These are phyloP conservation scores for Galeopsis tetrahit DNA, from an alignment of 257 asterid species.

Conservation along the genomic window DNA sequence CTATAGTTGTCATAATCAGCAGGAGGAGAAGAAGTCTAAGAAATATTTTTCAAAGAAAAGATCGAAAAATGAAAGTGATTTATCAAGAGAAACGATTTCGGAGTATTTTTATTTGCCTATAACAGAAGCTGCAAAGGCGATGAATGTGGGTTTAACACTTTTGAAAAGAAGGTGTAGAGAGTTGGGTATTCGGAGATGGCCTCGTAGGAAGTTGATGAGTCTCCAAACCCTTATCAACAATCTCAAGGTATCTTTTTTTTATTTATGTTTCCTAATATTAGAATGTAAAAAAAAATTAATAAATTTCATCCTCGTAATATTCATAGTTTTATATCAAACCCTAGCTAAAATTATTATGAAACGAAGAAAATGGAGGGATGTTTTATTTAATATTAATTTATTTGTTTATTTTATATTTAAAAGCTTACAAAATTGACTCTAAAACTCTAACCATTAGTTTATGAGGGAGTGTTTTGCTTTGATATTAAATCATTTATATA, in stretches of 20 bases:
- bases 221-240: constrained; percentile 43
- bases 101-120: constrained; percentile 68
- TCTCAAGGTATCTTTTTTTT: constrained; percentile 44
- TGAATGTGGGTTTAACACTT: constrained; percentile 44
- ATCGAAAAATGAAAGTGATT: not conserved
- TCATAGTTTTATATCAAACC: too few species aligned
- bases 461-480: too few species aligned
- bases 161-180: constrained; percentile 76
- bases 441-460: too few species aligned
- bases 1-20: too few species aligned
- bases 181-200: constrained; percentile 74
- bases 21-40: not conserved
- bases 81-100: constrained; percentile 34
- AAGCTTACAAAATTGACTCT: too few species aligned
- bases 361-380: too few species aligned
- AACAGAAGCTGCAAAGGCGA: constrained; percentile 59
- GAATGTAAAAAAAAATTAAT: too few species aligned
- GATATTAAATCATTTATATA: too few species aligned
- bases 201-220: constrained; percentile 64
- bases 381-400: too few species aligned
- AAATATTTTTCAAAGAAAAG: not conserved
- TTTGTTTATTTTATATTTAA: too few species aligned
- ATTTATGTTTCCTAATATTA: not conserved
- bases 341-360: too few species aligned
- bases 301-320: not conserved